phyloP scores from a whole-genome alignment of 345 rosid genomes.

The Aurinia saxatilis region DNA sequence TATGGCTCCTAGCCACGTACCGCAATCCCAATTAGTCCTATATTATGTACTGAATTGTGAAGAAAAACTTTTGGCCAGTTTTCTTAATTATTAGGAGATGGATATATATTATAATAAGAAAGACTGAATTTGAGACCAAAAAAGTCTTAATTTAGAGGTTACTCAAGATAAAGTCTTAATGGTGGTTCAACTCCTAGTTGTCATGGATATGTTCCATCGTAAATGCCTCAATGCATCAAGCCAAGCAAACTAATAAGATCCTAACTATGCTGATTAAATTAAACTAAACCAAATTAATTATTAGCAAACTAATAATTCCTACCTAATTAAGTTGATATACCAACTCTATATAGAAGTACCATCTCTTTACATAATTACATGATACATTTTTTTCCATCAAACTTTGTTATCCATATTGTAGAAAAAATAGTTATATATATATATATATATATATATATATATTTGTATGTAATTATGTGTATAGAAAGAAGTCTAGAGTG shows the following conservation, averaged over 20 bases:
- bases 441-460: neutral
- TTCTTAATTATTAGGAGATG: neutral
- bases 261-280: neutral
- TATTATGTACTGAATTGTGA: neutral
- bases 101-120: neutral
- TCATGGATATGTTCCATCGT: slow-evolving; percentile 17
- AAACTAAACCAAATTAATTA: neutral
- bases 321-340: slow-evolving; percentile 9
- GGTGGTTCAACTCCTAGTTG: slow-evolving; percentile 27
- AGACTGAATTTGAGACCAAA: neutral
- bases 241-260: neutral
- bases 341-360: neutral
- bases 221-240: slow-evolving; percentile 17
- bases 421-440: neutral
- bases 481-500: too few species aligned
- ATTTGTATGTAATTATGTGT: too few species aligned
- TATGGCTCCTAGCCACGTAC: neutral
- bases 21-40: neutral
- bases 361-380: neutral
- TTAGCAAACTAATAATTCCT: neutral
- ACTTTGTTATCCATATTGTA: neutral
- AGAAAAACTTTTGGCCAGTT: neutral
- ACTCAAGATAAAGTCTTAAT: neutral
- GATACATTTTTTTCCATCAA: neutral
- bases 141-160: slow-evolving; percentile 8